These are phyloP conservation scores for Boletus barrowsii DNA, from an alignment of 768 basidiomycete genomes.

Conservation along the genomic window DNA sequence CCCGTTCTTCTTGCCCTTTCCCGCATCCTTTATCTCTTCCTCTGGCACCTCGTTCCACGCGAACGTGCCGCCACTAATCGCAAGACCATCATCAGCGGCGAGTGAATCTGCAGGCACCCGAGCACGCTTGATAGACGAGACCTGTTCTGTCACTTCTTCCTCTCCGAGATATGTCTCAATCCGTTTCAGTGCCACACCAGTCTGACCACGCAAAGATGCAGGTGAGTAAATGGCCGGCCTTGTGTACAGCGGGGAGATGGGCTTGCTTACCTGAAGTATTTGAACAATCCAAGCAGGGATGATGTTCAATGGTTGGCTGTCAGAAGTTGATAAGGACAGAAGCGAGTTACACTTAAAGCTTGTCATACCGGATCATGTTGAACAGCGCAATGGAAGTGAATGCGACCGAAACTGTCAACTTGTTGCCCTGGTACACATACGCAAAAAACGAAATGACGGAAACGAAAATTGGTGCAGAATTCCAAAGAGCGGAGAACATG, in stretches of 20 bases:
- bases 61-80: conserved; percentile 50
- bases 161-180: conserved; percentile 60
- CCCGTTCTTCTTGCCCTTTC: conserved; percentile 18
- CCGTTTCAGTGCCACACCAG: conserved; percentile 55
- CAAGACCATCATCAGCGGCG: conserved; percentile 36
- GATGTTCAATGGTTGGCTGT: conserved; percentile 67
- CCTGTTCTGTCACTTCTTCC: conserved; percentile 59
- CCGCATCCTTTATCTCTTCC: conserved; percentile 23
- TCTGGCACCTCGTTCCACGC: conserved; percentile 53
- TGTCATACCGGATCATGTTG: conserved; percentile 67
- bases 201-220: conserved; percentile 29
- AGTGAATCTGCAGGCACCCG: conserved; percentile 23
- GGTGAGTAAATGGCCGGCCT: background rate
- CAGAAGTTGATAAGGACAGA: background rate
- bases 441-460: conserved; percentile 77
- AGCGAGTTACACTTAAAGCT: background rate
- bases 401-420: conserved; percentile 74
- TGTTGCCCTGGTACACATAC: conserved; percentile 67
- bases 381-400: conserved; percentile 90
- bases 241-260: background rate
- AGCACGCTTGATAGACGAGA: conserved; percentile 51
- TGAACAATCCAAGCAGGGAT: conserved; percentile 81
- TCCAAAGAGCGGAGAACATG: conserved; percentile 72
- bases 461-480: conserved; percentile 71
- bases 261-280: conserved; percentile 50